A percentile compares a stretch with the other conserved stretches of the same genome.
phyloP scores from a whole-genome alignment of 2,329 filamentous ascomycete species.

The Trichoderma harzianum region DNA sequence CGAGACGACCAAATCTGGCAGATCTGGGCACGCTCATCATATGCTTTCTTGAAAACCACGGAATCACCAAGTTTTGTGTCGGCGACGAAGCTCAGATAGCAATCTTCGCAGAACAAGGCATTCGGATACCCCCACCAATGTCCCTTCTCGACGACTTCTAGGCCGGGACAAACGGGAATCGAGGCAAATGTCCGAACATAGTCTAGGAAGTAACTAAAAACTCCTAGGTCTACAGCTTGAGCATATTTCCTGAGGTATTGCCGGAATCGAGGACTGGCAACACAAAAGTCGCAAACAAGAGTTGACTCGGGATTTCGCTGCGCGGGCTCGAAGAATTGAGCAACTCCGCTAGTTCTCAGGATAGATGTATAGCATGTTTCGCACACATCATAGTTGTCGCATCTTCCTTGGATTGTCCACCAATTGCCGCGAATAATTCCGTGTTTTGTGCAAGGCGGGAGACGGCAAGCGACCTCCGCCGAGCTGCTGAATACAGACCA shows the following conservation, averaged over 20 bases:
- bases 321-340: slow-evolving; percentile 29
- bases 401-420: slow-evolving; percentile 31
- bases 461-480: slow-evolving; percentile 22
- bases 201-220: slow-evolving; percentile 30
- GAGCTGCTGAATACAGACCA: slow-evolving; percentile 29
- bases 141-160: slow-evolving; percentile 25
- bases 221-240: slow-evolving; percentile 32
- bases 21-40: slow-evolving; percentile 28
- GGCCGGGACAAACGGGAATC: slow-evolving; percentile 29
- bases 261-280: slow-evolving; percentile 25
- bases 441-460: slow-evolving; percentile 28
- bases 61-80: slow-evolving; percentile 27
- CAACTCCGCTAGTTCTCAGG: slow-evolving; percentile 27
- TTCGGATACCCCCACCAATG: slow-evolving; percentile 37
- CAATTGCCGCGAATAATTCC: slow-evolving; percentile 33
- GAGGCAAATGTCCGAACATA: slow-evolving; percentile 30
- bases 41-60: slow-evolving; percentile 26
- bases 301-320: slow-evolving; percentile 20
- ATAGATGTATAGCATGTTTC: slow-evolving; percentile 34
- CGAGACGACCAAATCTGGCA: slow-evolving; percentile 39
- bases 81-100: slow-evolving; percentile 31
- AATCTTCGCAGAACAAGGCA: slow-evolving; percentile 34
- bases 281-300: slow-evolving; percentile 33
- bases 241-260: slow-evolving; percentile 27
- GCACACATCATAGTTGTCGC: slow-evolving; percentile 29